Evolutionary conservation across 768 basidiomycete genomes (phyloP).

Genomic region (Fistulinella prunicolor): DNA sequence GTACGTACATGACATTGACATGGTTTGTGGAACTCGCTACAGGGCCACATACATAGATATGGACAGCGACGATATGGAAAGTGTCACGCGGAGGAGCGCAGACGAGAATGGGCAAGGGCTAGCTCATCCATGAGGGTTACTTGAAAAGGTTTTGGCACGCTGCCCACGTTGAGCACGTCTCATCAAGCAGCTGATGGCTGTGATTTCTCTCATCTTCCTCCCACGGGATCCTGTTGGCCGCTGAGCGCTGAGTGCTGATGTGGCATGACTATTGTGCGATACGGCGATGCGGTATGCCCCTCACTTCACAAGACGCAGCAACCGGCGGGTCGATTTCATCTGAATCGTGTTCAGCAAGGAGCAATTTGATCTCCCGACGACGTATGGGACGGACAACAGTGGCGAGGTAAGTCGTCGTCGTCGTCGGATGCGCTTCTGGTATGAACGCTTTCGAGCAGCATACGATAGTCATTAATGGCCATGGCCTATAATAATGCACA

Average conservation of each 20-base stretch:
- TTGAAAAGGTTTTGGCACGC: not conserved
- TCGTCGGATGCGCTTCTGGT: no score
- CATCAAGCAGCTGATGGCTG: slow-evolving; percentile 19
- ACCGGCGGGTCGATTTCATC: slow-evolving; percentile 30
- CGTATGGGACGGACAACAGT: slow-evolving; percentile 39
- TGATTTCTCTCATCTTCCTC: not conserved
- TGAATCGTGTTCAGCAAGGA: slow-evolving; percentile 48
- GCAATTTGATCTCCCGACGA: slow-evolving; percentile 42
- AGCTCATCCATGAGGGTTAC: not conserved
- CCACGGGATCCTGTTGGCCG: not conserved
- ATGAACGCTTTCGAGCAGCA: no score
- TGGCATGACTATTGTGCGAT: slow-evolving; percentile 22
- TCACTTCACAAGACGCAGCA: slow-evolving; percentile 33
- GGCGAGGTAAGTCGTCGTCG: slow-evolving; percentile 48
- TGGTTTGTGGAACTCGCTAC: not conserved
- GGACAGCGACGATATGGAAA: not conserved
- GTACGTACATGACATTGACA: slow-evolving; percentile 3
- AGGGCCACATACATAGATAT: not conserved
- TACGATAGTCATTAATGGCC: no score
- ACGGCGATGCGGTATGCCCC: slow-evolving; percentile 26
- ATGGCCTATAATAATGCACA: no score
- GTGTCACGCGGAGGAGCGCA: no score
- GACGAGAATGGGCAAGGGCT: not conserved
- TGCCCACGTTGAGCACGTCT: not conserved
- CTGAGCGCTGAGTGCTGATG: not conserved